Conservation (phyloP, 192 early-diverging fungal genomes). For the Umbelopsis sp. region DNA sequence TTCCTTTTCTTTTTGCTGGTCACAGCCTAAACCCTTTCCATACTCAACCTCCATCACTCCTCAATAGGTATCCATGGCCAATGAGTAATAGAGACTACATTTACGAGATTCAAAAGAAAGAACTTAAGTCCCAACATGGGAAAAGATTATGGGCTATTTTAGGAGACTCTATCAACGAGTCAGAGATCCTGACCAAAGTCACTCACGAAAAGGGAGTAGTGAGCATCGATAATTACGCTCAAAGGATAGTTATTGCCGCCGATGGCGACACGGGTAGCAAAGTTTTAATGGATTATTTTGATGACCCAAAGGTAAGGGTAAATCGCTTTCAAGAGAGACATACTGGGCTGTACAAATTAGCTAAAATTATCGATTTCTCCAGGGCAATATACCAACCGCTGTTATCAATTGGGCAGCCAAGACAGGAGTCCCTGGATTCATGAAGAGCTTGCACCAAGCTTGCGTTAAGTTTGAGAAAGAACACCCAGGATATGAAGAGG, state of each 20-base stretch:
- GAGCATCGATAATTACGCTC: conserved; percentile 51
- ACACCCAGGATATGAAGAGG: neutral
- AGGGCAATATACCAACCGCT: conserved; percentile 40
- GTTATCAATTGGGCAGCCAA: conserved; percentile 46
- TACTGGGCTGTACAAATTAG: neutral
- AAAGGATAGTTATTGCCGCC: conserved; percentile 47
- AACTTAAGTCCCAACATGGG: neutral
- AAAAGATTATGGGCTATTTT: conserved; percentile 26
- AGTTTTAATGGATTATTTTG: conserved; percentile 54
- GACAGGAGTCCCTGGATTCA: conserved; percentile 39
- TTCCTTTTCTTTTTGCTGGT: neutral
- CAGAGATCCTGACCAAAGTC: conserved; percentile 29
- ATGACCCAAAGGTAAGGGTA: conserved; percentile 57
- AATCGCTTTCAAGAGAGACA: neutral
- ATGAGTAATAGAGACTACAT: conserved; percentile 51
- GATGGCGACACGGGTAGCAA: conserved; percentile 46
- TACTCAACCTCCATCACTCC: neutral
- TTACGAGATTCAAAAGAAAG: conserved; percentile 37
- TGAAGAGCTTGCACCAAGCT: conserved; percentile 29
- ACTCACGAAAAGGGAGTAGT: conserved; percentile 43
- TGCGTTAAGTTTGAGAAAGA: conserved; percentile 24
- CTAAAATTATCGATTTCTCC: neutral
- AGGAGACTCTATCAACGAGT: conserved; percentile 30
- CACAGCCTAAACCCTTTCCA: neutral
- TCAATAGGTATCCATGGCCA: conserved; percentile 48